phyloP scores from a whole-genome alignment of 345 rosid genomes.

The Eucalyptus tenuipes region DNA sequence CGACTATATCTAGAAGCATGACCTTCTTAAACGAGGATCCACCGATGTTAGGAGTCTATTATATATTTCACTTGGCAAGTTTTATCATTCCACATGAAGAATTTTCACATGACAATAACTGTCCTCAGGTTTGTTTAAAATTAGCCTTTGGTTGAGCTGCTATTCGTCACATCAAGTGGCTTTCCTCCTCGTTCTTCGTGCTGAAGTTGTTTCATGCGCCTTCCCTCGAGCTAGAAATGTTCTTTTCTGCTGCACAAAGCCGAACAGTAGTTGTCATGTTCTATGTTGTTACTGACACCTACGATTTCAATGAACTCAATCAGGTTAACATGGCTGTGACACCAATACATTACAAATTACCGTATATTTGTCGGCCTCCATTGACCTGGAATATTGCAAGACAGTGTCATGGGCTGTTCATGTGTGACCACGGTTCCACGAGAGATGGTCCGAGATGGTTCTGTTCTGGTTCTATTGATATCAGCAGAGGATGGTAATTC shows the following conservation, averaged over 20 bases:
- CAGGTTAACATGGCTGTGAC: conserved; percentile 41
- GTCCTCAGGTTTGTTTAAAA: neutral
- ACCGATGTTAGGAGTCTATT: neutral
- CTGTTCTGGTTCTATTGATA: neutral
- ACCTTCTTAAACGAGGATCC: neutral
- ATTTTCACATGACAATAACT: neutral
- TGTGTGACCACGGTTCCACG: conserved; percentile 2
- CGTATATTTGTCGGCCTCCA: conserved; percentile 12
- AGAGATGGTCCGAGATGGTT: conserved; percentile 8
- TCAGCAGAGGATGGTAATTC: neutral
- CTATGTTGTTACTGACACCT: neutral
- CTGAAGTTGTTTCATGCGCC: neutral
- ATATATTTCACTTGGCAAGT: neutral
- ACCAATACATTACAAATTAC: conserved; percentile 30
- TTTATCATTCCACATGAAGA: neutral
- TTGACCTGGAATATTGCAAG: neutral
- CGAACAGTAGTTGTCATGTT: neutral
- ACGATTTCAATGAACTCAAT: neutral
- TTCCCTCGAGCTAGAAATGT: neutral
- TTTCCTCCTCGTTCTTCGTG: neutral
- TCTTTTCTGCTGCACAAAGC: neutral
- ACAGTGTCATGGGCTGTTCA: neutral
- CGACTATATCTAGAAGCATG: neutral
- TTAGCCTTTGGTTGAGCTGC: neutral
- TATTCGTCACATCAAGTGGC: neutral